These are phyloP conservation scores for Apiospora pterosperma DNA, from an alignment of 2,329 filamentous ascomycete genomes.

Conservation along the genomic window DNA sequence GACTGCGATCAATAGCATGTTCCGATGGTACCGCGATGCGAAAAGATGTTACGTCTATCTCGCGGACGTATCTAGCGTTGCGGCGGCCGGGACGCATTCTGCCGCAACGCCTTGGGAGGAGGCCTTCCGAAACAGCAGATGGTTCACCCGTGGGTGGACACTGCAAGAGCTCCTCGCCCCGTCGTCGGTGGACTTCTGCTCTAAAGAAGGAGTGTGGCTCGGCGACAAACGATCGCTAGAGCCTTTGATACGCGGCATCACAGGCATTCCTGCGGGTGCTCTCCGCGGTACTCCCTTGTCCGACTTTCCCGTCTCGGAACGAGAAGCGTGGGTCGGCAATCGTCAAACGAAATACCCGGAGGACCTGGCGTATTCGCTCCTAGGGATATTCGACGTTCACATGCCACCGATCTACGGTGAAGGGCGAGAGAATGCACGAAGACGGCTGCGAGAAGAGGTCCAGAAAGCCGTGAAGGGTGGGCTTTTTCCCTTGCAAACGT, in stretches of 20 bases:
- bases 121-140: background rate
- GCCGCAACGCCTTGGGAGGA: background rate
- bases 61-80: conserved; percentile 9
- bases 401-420: conserved; percentile 14
- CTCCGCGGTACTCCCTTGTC: conserved; percentile 14
- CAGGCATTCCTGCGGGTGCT: conserved; percentile 15
- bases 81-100: background rate
- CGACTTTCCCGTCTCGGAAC: conserved; percentile 14
- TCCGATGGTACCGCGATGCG: conserved; percentile 13
- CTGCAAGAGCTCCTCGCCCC: conserved; percentile 6
- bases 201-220: conserved; percentile 5
- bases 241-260: conserved; percentile 8
- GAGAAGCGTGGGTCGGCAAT: conserved; percentile 9
- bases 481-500: background rate
- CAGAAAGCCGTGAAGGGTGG: background rate
- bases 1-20: conserved; percentile 15
- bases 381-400: conserved; percentile 14
- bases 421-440: conserved; percentile 11
- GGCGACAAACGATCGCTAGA: conserved; percentile 1
- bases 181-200: conserved; percentile 8
- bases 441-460: conserved; percentile 13
- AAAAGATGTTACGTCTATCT: conserved; percentile 17
- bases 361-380: conserved; percentile 14
- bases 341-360: conserved; percentile 13
- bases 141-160: background rate